Conservation (phyloP, 176 grass and related monocot genomes). For the Coix lacrymajobi region DNA sequence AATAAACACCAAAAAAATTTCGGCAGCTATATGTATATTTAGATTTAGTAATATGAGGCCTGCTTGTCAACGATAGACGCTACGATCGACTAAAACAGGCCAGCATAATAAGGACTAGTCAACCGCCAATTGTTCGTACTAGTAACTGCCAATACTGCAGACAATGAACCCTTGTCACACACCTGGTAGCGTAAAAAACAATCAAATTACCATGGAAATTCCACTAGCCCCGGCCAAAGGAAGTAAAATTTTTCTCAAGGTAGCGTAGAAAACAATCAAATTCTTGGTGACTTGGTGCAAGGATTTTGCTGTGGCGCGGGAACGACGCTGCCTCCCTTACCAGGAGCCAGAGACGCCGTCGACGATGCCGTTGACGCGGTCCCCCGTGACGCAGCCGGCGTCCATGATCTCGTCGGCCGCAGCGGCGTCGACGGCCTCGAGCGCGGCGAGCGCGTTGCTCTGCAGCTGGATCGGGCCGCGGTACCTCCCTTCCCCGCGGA, state of each 20-base stretch:
- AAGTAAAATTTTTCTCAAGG: not conserved
- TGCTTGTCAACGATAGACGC: not conserved
- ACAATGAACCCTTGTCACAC: not conserved
- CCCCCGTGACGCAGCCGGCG: conserved; percentile 58
- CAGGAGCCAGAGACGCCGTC: conserved; percentile 71
- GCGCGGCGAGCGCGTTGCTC: conserved; percentile 85
- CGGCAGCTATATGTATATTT: not conserved
- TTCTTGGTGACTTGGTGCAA: not conserved
- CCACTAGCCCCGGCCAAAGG: not conserved
- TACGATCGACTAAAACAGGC: not conserved
- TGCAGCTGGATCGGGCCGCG: conserved; percentile 92
- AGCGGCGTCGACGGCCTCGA: conserved; percentile 60
- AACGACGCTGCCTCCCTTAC: conserved; percentile 30
- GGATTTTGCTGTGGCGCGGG: not conserved
- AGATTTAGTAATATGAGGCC: not conserved
- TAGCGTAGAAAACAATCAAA: not conserved
- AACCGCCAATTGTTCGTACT: not conserved
- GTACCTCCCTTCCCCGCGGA: conserved; percentile 83
- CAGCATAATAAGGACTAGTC: not conserved
- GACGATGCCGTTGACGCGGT: conserved; percentile 91
- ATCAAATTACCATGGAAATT: too few relatives aligned
- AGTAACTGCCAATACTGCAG: not conserved
- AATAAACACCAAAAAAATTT: not conserved
- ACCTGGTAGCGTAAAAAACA: too few relatives aligned
- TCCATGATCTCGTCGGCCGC: conserved; percentile 68